Evolutionary conservation across 331 rosid species (phyloP), one percentile per base, ranked within the genome.

Genomic region (Dryas integrifolia): DNA sequence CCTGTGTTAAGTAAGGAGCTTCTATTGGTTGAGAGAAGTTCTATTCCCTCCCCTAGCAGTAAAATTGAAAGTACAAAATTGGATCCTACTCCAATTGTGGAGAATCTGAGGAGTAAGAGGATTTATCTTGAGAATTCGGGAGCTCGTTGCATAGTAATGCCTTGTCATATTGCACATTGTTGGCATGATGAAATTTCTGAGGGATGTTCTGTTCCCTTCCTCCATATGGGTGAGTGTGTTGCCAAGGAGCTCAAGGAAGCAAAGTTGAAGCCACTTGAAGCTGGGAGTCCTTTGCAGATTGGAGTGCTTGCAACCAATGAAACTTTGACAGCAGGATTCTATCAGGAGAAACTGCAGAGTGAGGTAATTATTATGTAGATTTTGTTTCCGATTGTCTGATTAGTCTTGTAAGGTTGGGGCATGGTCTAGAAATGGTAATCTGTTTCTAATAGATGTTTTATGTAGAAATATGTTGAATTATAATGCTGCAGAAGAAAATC

Each of bases 241-340:
- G 96, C 88, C 24, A 87, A 70, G 85, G 96, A 87, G 85, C 96
- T 92, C 70, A 88, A 86, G 88, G 92, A 92, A 82, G 97, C 92
- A 1, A 87, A 90, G 74, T 53, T 30, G 35, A 30, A 30, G 76
- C 88, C 93, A 13, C 77, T 88, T 30, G 97, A 92, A 88, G 92
- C 92, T 26, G 89, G 98, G 39, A 92, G 90, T 74, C 86, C 86
- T 62, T 46, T 83, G 82, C 74, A 85, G 82, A 88, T 90, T 30
- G 97, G 96, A 61, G 88, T 92, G 73, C 96, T 90, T 30, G 91
- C 89, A 2, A 87, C 89, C 12, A 71, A 77, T 72, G 88, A 86
- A 35, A 90, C 83, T 75, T 81, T 90, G 47, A 84, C 79, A 35
- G 86, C 92, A 18, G 96, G 89, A 58, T 85, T 85, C 72, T 90